Percentiles rank a stretch among this genome's conserved stretches.
phyloP scores from a whole-genome alignment of 179 eudicot genomes.

The Beta lomatogona region DNA sequence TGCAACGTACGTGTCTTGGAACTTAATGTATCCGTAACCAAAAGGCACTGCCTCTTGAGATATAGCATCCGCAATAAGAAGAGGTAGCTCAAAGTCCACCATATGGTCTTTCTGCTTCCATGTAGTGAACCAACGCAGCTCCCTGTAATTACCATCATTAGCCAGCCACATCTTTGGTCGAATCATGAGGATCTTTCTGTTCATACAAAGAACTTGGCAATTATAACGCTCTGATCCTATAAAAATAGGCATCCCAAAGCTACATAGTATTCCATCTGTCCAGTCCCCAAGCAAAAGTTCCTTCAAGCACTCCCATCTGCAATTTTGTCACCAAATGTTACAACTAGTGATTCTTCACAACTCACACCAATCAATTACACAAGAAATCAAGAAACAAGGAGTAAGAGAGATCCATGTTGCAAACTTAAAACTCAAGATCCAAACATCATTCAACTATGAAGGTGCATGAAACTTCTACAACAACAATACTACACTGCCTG shows the following conservation, averaged over 20 bases:
- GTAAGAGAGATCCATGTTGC: neutral
- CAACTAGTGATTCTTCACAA: neutral
- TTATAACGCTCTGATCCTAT: constrained; percentile 86
- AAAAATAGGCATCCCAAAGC: constrained; percentile 95
- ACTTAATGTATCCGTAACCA: constrained; percentile 85
- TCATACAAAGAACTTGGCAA: constrained; percentile 85
- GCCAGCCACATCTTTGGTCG: constrained; percentile 97
- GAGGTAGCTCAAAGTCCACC: constrained; percentile 79
- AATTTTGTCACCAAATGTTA: constrained; percentile 11
- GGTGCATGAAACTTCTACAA: neutral
- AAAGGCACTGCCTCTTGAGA: constrained; percentile 72
- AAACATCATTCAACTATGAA: neutral
- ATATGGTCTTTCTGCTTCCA: constrained; percentile 82
- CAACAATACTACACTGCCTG: neutral
- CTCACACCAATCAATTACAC: neutral
- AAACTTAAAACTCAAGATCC: neutral
- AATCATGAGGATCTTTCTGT: constrained; percentile 85
- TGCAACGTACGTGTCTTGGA: constrained; percentile 78
- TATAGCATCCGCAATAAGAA: constrained; percentile 60
- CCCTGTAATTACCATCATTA: constrained; percentile 94
- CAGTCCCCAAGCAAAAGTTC: constrained; percentile 76
- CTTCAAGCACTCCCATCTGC: constrained; percentile 96
- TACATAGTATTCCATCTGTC: constrained; percentile 90
- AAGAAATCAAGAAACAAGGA: no score
- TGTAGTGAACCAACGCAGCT: constrained; percentile 91